phyloP scores from a whole-genome alignment of 1,139 yeast genomes.

The Nadsonia starkeyi-henricii region DNA sequence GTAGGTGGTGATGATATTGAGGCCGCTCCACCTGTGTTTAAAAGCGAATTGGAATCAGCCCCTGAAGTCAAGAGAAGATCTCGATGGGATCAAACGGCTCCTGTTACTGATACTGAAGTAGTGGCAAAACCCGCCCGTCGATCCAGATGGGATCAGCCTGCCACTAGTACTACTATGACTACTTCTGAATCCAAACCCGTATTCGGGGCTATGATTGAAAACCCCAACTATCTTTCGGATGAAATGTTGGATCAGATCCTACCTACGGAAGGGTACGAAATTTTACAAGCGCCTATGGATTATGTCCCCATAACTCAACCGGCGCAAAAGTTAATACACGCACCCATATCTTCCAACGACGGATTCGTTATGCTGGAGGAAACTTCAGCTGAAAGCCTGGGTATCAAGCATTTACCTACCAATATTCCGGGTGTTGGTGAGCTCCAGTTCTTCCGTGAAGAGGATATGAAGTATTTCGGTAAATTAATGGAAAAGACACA shows the following conservation, averaged over 20 bases:
- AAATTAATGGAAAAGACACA: conserved; percentile 33
- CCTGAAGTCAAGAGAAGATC: conserved; percentile 8
- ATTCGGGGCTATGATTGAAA: conserved; percentile 19
- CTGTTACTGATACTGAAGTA: conserved; percentile 1
- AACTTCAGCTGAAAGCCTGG: conserved; percentile 16
- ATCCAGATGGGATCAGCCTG: conserved; percentile 22
- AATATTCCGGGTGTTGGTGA: conserved; percentile 54
- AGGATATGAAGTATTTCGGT: conserved; percentile 63
- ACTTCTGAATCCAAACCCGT: conserved; percentile 24
- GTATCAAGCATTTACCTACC: conserved; percentile 27
- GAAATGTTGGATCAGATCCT: conserved; percentile 37
- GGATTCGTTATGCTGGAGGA: conserved; percentile 24
- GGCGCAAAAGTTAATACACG: conserved; percentile 19
- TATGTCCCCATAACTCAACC: conserved; percentile 25
- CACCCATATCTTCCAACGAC: conserved; percentile 22
- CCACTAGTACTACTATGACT: conserved; percentile 10
- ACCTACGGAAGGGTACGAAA: conserved; percentile 39
- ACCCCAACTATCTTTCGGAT: conserved; percentile 31
- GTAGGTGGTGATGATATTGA: conserved; percentile 14
- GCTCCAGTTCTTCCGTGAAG: conserved; percentile 52
- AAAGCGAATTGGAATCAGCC: conserved; percentile 18
- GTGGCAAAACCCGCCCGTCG: conserved; percentile 5
- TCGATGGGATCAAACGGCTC: conserved; percentile 13
- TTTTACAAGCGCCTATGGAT: conserved; percentile 35
- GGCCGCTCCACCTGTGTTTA: conserved; percentile 13